These are phyloP conservation scores for Amaranthus palmeri DNA, from an alignment of 148 eudicot species.

Conservation along the genomic window DNA sequence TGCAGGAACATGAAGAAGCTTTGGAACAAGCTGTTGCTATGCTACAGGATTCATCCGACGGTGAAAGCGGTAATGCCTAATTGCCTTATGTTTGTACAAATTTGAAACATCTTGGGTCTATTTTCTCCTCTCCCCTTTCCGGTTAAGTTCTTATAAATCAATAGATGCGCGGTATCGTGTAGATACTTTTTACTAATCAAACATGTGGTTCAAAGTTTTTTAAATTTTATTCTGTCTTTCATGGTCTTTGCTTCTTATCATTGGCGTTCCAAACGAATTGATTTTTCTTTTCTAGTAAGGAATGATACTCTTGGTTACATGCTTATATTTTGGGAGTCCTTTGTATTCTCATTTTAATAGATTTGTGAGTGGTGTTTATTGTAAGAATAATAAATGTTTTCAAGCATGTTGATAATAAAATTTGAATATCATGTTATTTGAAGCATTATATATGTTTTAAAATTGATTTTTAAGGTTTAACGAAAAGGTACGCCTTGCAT, in stretches of 20 bases:
- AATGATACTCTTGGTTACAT: background rate
- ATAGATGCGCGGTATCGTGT: constrained; percentile 15
- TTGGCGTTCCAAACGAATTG: background rate
- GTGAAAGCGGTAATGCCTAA: constrained; percentile 73
- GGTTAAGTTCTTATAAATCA: constrained; percentile 10
- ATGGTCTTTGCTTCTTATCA: background rate
- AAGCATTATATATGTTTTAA: too few species aligned
- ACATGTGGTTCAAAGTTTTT: background rate
- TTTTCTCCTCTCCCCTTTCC: background rate
- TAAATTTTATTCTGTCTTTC: background rate
- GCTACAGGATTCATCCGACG: constrained; percentile 73
- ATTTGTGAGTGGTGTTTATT: background rate
- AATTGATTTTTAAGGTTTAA: too few species aligned
- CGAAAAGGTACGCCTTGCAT: too few species aligned
- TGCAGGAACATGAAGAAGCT: constrained; percentile 82
- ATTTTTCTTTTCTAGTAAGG: too few species aligned
- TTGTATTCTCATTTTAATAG: too few species aligned
- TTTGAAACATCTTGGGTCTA: constrained; percentile 1
- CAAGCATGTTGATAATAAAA: too few species aligned
- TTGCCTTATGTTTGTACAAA: constrained; percentile 29
- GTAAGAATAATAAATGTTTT: background rate
- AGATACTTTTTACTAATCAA: constrained; percentile 6
- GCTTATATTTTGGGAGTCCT: background rate
- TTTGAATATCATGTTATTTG: too few species aligned
- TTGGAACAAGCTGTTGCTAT: constrained; percentile 70